Base-by-base conservation (phyloP, 2,329 filamentous ascomycete species). In the Tolypocladium pustulatum region DNA sequence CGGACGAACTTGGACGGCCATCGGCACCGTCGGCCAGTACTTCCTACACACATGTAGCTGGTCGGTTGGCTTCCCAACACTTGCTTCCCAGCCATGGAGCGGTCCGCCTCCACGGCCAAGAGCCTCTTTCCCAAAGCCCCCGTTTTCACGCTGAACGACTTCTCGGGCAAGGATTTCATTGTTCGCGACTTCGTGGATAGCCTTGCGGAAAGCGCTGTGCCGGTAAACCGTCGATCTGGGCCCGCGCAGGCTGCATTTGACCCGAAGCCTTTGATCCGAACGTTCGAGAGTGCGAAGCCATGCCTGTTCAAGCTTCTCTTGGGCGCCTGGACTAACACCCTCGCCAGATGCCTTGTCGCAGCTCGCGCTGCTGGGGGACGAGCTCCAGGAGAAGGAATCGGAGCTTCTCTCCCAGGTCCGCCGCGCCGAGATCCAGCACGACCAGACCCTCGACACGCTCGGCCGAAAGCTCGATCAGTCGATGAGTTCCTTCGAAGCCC, bases 111-210 rank as follows among this genome's bases (percentile, higher is more conserved):
- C 61, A 79, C 78, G 61, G 80, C 83, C 65, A 82, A 86, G 75
- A 80, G 85, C 64, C 81, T 92, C 69, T 93, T 90, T 70, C 87
- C 88, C 59, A 85, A 85, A 72, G 89, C 87, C 43, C 90, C 90
- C 61, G 88, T 82, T 72, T 97, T 97, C 76, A 90, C 86, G 12
- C 81, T 97, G 61, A 90, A 96, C 52, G 91, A 92, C 75, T 91
- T 92, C 74, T 90, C 90, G 59, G 89, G 81, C 71, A 89, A 89
- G 67, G 94, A 97, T 75, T 99, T 97, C 69, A 97, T 97, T 63
- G 93, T 97, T 64, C 91, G 96, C 69, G 94, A 99, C 76, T 99
- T 99, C 71, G 87, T 99, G 66, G 95, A 99, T 72, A 85, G 87
- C 56, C 85, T 99, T 59, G 94, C 93, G 56, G 92, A 97, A 63